Conservation (phyloP, 2,329 filamentous ascomycete species). For the Cladosporium austrohemisphaericum region DNA sequence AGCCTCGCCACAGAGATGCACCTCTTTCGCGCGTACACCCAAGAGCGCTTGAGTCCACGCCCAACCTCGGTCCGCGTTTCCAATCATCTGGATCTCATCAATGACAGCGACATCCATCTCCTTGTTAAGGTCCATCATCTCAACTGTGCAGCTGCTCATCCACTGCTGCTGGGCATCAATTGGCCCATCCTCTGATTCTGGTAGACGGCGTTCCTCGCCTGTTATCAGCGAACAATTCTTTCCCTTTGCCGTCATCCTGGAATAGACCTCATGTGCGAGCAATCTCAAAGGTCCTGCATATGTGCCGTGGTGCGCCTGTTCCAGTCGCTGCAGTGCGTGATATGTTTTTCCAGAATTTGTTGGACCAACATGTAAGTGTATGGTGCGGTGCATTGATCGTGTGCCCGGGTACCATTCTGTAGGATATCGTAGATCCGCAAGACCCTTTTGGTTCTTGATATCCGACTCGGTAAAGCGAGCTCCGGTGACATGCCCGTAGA, state of each 20-base stretch:
- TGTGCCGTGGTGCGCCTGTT: slow-evolving; percentile 70
- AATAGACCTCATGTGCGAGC: slow-evolving; percentile 90
- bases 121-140: slow-evolving; percentile 68
- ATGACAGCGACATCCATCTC: slow-evolving; percentile 88
- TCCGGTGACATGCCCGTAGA: slow-evolving; percentile 63
- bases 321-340: slow-evolving; percentile 79
- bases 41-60: slow-evolving; percentile 91
- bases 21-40: slow-evolving; percentile 78
- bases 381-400: slow-evolving; percentile 70
- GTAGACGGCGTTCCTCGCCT: slow-evolving; percentile 79
- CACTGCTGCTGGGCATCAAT: too few species aligned
- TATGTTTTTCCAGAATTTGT: slow-evolving; percentile 99
- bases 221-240: slow-evolving; percentile 77
- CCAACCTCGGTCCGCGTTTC: slow-evolving; percentile 73
- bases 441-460: slow-evolving; percentile 56
- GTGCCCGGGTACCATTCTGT: slow-evolving; percentile 90
- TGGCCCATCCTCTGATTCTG: slow-evolving; percentile 47
- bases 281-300: slow-evolving; percentile 88
- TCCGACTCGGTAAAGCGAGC: slow-evolving; percentile 55
- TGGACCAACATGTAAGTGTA: slow-evolving; percentile 91
- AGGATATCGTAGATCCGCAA: slow-evolving; percentile 84
- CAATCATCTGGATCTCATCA: slow-evolving; percentile 98
- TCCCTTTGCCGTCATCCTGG: slow-evolving; percentile 75
- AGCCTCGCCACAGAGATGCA: slow-evolving; percentile 91
- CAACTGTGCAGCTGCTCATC: slow-evolving; percentile 85